Evolutionary conservation across 495 filamentous ascomycete genomes (phyloP), one percentile per base, ranked within the genome.

Genomic region (Oleoguttula mirabilis): DNA sequence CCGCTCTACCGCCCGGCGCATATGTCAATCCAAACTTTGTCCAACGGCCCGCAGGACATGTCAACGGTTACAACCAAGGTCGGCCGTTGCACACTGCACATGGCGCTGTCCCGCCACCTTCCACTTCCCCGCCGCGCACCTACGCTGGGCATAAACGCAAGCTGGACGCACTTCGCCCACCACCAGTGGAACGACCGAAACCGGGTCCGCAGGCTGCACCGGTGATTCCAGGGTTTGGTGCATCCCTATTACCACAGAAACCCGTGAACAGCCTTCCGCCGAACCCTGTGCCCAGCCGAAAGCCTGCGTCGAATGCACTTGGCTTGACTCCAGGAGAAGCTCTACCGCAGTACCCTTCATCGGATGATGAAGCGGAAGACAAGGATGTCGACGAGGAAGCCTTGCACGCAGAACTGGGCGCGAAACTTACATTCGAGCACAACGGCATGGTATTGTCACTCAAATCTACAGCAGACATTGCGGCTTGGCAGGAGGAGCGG

Each of bases 331-430:
- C 82, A 10, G 76, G 75, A 27, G 69, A 70, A n/a, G 77, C 79
- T 30, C 74, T 77, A 21, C 75, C 21, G 7, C 3, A 6, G 0
- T 36, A 47, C 35, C 7, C 16, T 10, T 43, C 35, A 3, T 47
- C 43, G 1, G 48, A 51, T 10, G 47, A 82, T 41, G 80, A 84
- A 50, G 76, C 74, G 1, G 82, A 77, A 38, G 66, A 67, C 27
- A 77, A 81, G 38, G 83, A 88, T 47, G 73, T 78, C 47, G 75
- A 84, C 58, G 80, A 82, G 48, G 84, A 90, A 60, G 79, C 80
- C 25, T 60, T 64, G 44, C 68, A 67, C 1, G 47, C 54, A 31
- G 56, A 47, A 22, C 21, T 52, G 36, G 47, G 50, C 19, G 15
- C 16, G 17, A 42, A 50, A 38, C 46, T 59, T 1, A 45, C 45